phyloP scores from a whole-genome alignment of 1,284 basidiomycete genomes.

The Malassezia sp. region DNA sequence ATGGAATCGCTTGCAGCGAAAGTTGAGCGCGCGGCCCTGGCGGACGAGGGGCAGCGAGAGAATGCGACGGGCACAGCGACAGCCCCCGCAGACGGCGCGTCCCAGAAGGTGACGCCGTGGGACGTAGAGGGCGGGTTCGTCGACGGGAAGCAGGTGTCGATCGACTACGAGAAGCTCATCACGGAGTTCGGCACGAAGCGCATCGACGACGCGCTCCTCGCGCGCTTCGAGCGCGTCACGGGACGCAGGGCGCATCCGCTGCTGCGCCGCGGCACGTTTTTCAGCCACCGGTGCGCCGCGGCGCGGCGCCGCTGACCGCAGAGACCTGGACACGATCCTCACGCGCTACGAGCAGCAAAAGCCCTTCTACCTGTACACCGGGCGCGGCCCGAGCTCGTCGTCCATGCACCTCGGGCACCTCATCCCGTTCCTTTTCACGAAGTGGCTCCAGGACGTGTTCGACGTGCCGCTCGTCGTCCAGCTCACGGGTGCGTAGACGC shows the following conservation, averaged over 20 bases:
- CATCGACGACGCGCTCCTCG: conserved; percentile 65
- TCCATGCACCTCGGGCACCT: conserved; percentile 98
- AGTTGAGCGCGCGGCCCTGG: conserved; percentile 24
- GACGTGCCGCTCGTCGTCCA: conserved; percentile 87
- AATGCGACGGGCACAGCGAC: conserved; percentile 10
- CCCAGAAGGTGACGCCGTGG: conserved; percentile 90
- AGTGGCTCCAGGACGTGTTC: conserved; percentile 97
- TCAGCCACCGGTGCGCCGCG: conserved; percentile 73
- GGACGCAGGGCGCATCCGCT: conserved; percentile 83
- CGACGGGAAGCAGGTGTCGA: conserved; percentile 63
- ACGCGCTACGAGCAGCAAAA: conserved; percentile 93
- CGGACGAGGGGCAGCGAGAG: neutral
- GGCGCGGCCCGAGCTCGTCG: conserved; percentile 86
- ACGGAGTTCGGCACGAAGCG: conserved; percentile 83
- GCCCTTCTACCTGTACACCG: conserved; percentile 96
- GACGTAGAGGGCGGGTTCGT: conserved; percentile 89
- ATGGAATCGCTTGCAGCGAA: conserved; percentile 25
- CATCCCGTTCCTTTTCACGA: conserved; percentile 94
- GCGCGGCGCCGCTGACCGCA: conserved; percentile 48
- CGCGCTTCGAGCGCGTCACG: conserved; percentile 81
- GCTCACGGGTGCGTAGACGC: too few species aligned
- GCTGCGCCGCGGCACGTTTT: conserved; percentile 85
- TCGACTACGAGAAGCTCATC: conserved; percentile 90
- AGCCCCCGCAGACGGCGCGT: neutral
- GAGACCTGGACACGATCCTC: conserved; percentile 84